Percentiles rank a stretch among this genome's conserved stretches.
These are phyloP conservation scores for Coemansia sp. DNA, from an alignment of 192 early-diverging fungal genomes.

Conservation along the genomic window DNA sequence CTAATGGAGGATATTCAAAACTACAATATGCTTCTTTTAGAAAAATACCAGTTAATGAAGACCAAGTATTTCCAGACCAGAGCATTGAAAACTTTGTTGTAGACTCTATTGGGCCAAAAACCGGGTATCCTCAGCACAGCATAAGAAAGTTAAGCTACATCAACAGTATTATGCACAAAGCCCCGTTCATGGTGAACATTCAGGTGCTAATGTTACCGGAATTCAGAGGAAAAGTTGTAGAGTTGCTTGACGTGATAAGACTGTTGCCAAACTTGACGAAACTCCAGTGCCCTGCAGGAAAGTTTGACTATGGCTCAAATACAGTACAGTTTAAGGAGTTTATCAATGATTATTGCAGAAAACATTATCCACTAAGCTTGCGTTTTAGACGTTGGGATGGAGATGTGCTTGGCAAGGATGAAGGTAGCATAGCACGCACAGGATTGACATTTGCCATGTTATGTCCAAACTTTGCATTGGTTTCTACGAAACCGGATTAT, in stretches of 20 bases:
- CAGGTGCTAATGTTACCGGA: neutral
- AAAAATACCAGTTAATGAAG: no score
- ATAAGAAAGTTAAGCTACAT: constrained; percentile 11
- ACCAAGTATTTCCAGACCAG: no score
- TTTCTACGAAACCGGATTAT: neutral
- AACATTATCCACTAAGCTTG: neutral
- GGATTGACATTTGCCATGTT: neutral
- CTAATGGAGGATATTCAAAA: constrained; percentile 3
- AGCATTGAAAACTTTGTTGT: neutral
- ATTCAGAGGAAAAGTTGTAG: neutral
- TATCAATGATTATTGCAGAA: neutral
- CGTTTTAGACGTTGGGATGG: neutral
- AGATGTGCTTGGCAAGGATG: neutral
- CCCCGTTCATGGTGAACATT: neutral
- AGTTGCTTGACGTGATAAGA: neutral
- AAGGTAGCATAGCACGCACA: neutral
- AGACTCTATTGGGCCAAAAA: neutral
- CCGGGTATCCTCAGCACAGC: neutral
- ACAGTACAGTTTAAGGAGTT: neutral
- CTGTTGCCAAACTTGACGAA: neutral
- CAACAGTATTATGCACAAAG: neutral
- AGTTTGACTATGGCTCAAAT: neutral
- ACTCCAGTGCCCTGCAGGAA: neutral
- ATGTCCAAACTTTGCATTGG: constrained; percentile 1
- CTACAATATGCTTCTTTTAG: constrained; percentile 3